Evolutionary conservation across 441 rosid genomes (phyloP).

Genomic region (Mallotus japonicus): DNA sequence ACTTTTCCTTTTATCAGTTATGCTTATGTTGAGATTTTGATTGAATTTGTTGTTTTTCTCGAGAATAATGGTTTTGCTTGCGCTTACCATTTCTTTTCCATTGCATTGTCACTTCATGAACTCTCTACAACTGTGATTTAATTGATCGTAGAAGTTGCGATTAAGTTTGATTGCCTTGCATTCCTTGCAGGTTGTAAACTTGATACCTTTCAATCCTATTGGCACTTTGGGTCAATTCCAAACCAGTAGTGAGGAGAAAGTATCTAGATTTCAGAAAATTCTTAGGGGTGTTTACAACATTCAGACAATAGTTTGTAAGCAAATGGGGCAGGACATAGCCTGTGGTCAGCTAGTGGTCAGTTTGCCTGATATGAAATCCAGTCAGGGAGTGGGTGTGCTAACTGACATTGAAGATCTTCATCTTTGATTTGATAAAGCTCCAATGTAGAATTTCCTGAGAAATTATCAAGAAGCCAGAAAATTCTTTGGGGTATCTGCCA

Average conservation of each 20-base stretch:
- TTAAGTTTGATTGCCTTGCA: conserved; percentile 14
- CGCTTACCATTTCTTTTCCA: too few relatives aligned
- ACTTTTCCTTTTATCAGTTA: too few relatives aligned
- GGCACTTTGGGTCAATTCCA: conserved; percentile 64
- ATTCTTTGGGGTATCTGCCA: too few relatives aligned
- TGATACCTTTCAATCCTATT: conserved; percentile 95
- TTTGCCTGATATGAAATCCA: conserved; percentile 40
- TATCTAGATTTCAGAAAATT: conserved; percentile 69
- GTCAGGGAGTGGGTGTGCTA: conserved; percentile 25
- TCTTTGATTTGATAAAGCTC: conserved; percentile 6
- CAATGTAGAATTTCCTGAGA: background rate
- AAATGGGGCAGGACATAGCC: conserved; percentile 96
- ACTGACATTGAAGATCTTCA: conserved; percentile 81
- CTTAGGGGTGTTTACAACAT: conserved; percentile 70
- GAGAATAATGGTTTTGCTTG: background rate
- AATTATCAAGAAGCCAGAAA: too few relatives aligned
- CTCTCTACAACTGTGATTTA: too few relatives aligned
- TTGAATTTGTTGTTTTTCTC: background rate
- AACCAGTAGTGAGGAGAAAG: conserved; percentile 57
- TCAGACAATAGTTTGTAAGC: conserved; percentile 82
- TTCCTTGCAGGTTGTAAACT: conserved; percentile 71
- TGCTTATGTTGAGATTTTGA: background rate
- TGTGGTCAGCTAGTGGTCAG: conserved; percentile 91
- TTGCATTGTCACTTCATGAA: background rate
- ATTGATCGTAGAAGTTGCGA: background rate